Conservation (phyloP, 768 basidiomycete genomes). For the Trametes sanguinea region DNA sequence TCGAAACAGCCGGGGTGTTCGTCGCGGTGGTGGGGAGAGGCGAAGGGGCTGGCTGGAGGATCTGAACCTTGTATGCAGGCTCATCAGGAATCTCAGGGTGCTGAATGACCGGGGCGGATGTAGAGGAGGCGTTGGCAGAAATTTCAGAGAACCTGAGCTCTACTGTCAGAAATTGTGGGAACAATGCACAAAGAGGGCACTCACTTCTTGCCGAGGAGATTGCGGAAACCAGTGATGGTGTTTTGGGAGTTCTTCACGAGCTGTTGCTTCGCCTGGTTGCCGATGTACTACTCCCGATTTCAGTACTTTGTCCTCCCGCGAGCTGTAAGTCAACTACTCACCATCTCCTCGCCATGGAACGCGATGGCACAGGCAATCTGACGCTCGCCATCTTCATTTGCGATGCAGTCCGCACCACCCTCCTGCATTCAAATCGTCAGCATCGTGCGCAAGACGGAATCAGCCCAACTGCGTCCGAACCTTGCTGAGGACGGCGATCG, state of each 20-base stretch:
- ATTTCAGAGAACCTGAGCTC: conserved; percentile 71
- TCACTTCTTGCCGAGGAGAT: conserved; percentile 89
- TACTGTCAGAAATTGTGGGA: background rate
- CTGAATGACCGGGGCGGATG: conserved; percentile 74
- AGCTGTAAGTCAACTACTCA: conserved; percentile 48
- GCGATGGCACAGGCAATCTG: conserved; percentile 95
- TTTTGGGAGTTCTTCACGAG: conserved; percentile 94
- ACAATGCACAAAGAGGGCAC: conserved; percentile 26
- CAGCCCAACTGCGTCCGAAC: no score
- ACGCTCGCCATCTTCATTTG: conserved; percentile 97
- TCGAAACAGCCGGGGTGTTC: conserved; percentile 68
- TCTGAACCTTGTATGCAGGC: conserved; percentile 82
- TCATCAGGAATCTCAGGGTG: conserved; percentile 70
- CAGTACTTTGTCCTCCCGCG: background rate
- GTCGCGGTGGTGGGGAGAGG: conserved; percentile 53
- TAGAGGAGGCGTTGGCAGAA: conserved; percentile 48
- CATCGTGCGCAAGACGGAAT: background rate
- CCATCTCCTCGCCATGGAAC: conserved; percentile 89
- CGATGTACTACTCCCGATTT: conserved; percentile 73
- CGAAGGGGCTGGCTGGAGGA: conserved; percentile 76
- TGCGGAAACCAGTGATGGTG: conserved; percentile 93
- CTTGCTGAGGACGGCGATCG: conserved; percentile 94
- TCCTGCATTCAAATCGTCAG: conserved; percentile 51
- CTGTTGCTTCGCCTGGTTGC: conserved; percentile 91
- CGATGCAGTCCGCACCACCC: conserved; percentile 90